A percentile compares a stretch with the other conserved stretches of the same genome.
Evolutionary conservation across 2,329 filamentous ascomycete species (phyloP).

Genomic region (Epicoccum sorghinum): DNA sequence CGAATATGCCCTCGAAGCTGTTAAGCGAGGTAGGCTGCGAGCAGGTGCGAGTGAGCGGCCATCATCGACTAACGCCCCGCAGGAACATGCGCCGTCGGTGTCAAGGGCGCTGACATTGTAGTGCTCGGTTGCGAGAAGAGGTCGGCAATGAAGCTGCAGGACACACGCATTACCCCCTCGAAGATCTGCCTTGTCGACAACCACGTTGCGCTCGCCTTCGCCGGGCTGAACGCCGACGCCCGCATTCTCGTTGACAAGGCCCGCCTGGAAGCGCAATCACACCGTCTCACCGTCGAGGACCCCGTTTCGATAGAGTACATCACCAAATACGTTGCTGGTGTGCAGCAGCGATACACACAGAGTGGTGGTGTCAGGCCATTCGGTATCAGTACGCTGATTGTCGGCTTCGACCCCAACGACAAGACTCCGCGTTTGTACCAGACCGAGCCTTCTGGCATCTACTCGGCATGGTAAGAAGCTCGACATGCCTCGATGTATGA

Average conservation of each 20-base stretch:
- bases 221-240: conserved; percentile 95
- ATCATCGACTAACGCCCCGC: conserved; percentile 24
- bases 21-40: conserved; percentile 82
- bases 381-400: conserved; percentile 95
- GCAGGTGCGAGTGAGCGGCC: not conserved
- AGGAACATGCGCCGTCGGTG: conserved; percentile 97
- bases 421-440: conserved; percentile 90
- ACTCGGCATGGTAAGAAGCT: conserved; percentile 86
- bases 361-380: conserved; percentile 98
- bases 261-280: conserved; percentile 93
- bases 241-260: conserved; percentile 98
- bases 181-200: conserved; percentile 97
- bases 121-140: conserved; percentile 98
- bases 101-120: conserved; percentile 93
- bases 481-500: not conserved
- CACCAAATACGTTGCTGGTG: conserved; percentile 96
- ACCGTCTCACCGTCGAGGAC: conserved; percentile 95
- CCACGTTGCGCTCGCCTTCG: conserved; percentile 96
- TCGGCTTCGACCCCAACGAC: conserved; percentile 96
- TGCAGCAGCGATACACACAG: conserved; percentile 99
- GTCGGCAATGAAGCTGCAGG: conserved; percentile 98
- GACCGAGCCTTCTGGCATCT: conserved; percentile 99
- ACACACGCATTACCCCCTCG: conserved; percentile 97
- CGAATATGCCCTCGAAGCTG: conserved; percentile 97
- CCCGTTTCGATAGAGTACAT: conserved; percentile 99